Conservation (phyloP, 805 yeast genomes). For the Vanderwaltozyma tropicalis region DNA sequence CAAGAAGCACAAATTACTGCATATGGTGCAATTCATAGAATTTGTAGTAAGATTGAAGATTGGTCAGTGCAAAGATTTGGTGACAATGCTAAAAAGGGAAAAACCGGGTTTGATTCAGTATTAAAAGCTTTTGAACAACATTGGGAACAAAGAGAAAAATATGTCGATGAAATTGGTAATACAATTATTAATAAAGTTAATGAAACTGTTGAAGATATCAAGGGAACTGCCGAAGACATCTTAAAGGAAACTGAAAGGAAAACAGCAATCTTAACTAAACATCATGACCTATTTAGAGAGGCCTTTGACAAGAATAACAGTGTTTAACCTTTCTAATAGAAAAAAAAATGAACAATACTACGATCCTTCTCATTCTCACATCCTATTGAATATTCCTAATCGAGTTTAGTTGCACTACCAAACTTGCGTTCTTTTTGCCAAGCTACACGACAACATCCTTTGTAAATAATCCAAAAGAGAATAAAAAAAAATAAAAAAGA, state of each 20-base stretch:
- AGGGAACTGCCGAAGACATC: constrained; percentile 15
- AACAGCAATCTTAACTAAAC: constrained; percentile 5
- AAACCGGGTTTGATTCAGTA: constrained; percentile 75
- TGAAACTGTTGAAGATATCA: constrained; percentile 25
- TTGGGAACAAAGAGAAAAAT: constrained; percentile 22
- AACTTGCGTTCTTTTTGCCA: too few species aligned
- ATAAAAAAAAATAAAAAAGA: too few species aligned
- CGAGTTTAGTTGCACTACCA: too few species aligned
- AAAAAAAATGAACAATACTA: too few species aligned
- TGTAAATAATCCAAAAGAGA: too few species aligned
- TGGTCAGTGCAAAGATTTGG: constrained; percentile 86
- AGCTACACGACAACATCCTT: too few species aligned
- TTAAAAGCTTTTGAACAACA: constrained; percentile 36
- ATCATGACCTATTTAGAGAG: neutral
- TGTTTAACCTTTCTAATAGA: too few species aligned
- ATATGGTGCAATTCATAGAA: constrained; percentile 53
- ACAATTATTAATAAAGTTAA: constrained; percentile 20
- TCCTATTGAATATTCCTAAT: too few species aligned
- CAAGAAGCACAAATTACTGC: constrained; percentile 90
- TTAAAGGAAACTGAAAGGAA: constrained; percentile 20
- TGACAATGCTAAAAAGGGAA: constrained; percentile 79
- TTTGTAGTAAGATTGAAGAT: constrained; percentile 79
- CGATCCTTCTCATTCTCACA: too few species aligned
- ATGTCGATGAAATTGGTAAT: constrained; percentile 24
- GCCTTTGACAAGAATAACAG: neutral